Base-by-base conservation (phyloP, 2,329 filamentous ascomycete species). In the Orbilia quercus region DNA sequence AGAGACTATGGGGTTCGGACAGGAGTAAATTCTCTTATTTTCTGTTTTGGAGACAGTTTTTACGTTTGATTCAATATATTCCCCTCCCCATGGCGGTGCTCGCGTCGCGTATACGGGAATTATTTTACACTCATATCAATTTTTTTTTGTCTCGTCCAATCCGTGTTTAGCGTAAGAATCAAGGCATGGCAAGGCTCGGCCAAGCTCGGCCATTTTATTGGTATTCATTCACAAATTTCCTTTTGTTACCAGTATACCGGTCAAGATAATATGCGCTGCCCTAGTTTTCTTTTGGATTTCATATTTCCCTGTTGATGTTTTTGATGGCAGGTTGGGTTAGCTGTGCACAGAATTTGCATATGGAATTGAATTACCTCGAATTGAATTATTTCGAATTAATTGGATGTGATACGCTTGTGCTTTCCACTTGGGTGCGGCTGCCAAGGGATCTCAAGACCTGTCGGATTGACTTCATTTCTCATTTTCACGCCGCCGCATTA, bases 1-100 rank as follows among this genome's bases (percentile, higher is more conserved):
- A 83, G 95, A 99, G 84, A 99, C 95, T 0, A 93, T 99, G 84
- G 95, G 95, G 75, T 99, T 99, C 80, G 95, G 95, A 76, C 95
- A 99, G 84, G 95, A 99, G 84, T 99, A 92, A 80, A 79, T 60
- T 20, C 57, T 67, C n/a, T n/a, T n/a, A n/a, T n/a, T n/a, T n/a
- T n/a, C n/a, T n/a, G n/a, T n/a, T n/a, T n/a, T n/a, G n/a, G n/a
- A n/a, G 38, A 38, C 31, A 36, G 58, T 48, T 38, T 7, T n/a
- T 51, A 14, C n/a, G 14, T 25, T 11, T 7, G 23, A 38, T 25
- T 11, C n/a, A 12, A 38, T 51, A 28, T 20, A 18, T 57, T 57
- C 31, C n/a, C n/a, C n/a, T n/a, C n/a, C n/a, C 28, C 18, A 28
- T 36, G 47, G 45, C 38, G 47, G 72, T 75, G 58, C 48, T 48